Conservation (phyloP, 2,329 filamentous ascomycete species). For the Diplodia sapinea region DNA sequence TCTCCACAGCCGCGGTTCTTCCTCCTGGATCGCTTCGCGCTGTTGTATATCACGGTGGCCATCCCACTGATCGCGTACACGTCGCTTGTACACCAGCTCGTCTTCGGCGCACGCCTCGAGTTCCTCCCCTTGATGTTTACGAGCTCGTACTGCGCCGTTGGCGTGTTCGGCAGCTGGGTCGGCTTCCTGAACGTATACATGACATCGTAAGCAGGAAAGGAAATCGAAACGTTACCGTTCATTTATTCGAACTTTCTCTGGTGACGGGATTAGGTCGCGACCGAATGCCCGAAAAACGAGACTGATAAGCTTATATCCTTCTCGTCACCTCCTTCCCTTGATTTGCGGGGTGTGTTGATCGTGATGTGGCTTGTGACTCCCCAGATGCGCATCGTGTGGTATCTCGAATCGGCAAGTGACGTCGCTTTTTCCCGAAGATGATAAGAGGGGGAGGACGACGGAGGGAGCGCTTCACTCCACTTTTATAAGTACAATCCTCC, state of each 20-base stretch:
- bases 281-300: not conserved
- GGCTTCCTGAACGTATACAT: conserved; percentile 95
- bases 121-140: conserved; percentile 97
- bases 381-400: not conserved
- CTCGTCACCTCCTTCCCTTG: not conserved
- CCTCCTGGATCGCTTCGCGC: conserved; percentile 86
- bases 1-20: conserved; percentile 82
- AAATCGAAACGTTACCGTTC: not conserved
- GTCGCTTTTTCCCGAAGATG: not conserved
- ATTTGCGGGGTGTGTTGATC: not conserved
- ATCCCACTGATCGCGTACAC: conserved; percentile 90
- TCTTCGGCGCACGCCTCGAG: conserved; percentile 83
- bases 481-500: not conserved
- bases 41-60: conserved; percentile 86
- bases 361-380: not conserved
- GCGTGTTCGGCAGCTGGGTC: conserved; percentile 94
- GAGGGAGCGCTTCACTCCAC: not conserved
- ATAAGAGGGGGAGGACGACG: not conserved
- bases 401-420: conserved; percentile 1
- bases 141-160: conserved; percentile 90
- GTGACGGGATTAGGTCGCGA: not conserved
- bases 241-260: not conserved
- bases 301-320: not conserved
- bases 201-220: not conserved
- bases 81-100: conserved; percentile 78